phyloP scores from a whole-genome alignment of 2,329 filamentous ascomycete genomes.

The Didymella pinodella region DNA sequence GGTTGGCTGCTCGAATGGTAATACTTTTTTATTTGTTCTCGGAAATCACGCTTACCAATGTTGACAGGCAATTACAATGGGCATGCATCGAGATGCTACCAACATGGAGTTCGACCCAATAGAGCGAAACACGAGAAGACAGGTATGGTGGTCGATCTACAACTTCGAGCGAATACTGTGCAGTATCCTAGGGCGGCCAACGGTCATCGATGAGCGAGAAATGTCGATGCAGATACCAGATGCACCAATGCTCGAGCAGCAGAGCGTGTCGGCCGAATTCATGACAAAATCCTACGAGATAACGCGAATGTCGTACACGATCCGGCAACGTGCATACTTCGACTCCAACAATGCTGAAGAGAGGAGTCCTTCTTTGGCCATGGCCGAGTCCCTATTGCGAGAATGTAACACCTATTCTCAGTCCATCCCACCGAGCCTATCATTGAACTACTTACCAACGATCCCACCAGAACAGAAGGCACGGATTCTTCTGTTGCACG shows the following conservation, averaged over 20 bases:
- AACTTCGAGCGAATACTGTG: slow-evolving; percentile 38
- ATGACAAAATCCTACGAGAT: slow-evolving; percentile 25
- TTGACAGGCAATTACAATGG: slow-evolving; percentile 52
- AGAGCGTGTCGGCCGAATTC: slow-evolving; percentile 26
- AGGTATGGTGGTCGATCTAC: slow-evolving; percentile 42
- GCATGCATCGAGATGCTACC: slow-evolving; percentile 55
- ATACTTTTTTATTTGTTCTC: neutral
- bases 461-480: slow-evolving; percentile 24
- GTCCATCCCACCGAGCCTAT: slow-evolving; percentile 23
- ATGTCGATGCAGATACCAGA: slow-evolving; percentile 34
- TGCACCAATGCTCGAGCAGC: slow-evolving; percentile 28
- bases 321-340: slow-evolving; percentile 36
- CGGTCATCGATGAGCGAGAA: slow-evolving; percentile 38
- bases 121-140: slow-evolving; percentile 36
- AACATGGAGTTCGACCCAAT: slow-evolving; percentile 50
- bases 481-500: slow-evolving; percentile 30
- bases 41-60: slow-evolving; percentile 1
- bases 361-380: slow-evolving; percentile 28
- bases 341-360: slow-evolving; percentile 31
- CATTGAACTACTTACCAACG: slow-evolving; percentile 20
- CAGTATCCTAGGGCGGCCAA: slow-evolving; percentile 37
- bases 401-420: slow-evolving; percentile 33
- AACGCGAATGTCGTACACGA: slow-evolving; percentile 29
- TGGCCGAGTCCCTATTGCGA: slow-evolving; percentile 30
- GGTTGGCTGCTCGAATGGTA: slow-evolving; percentile 53